A percentile compares a stretch with the other conserved stretches of the same genome.
These are phyloP conservation scores for Neopestalotiopsis rosae DNA, from an alignment of 2,329 filamentous ascomycete genomes.

Conservation along the genomic window DNA sequence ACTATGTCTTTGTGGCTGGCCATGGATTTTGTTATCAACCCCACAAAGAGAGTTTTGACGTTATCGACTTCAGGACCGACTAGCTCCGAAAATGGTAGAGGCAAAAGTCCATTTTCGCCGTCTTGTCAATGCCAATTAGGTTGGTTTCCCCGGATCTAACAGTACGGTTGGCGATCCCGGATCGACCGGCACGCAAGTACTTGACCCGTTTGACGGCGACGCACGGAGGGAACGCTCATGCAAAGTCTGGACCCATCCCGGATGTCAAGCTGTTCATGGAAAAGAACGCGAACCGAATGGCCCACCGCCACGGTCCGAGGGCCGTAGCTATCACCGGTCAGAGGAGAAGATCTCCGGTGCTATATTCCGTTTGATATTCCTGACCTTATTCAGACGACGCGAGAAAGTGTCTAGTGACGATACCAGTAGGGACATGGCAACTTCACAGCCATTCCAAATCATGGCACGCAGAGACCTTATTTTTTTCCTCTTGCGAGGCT, in stretches of 20 bases:
- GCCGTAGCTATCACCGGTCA: neutral
- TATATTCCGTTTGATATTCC: neutral
- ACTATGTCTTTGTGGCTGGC: neutral
- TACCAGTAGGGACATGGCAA: neutral
- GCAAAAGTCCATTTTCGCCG: neutral
- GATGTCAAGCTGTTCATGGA: neutral
- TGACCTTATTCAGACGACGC: neutral
- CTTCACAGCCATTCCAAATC: neutral
- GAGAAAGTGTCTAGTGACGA: neutral
- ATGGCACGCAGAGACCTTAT: neutral
- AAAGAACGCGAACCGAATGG: neutral
- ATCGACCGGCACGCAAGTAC: constrained; percentile 3
- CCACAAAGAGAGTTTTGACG: constrained; percentile 11
- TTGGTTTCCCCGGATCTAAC: constrained; percentile 14
- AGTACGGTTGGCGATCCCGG: constrained; percentile 9
- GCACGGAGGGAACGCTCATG: neutral
- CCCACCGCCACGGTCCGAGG: neutral
- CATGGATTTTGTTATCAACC: constrained; percentile 1
- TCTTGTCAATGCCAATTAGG: neutral
- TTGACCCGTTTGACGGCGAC: neutral
- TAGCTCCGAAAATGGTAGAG: neutral
- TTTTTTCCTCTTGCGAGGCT: no score
- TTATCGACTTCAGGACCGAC: constrained; percentile 4
- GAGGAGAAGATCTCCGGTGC: neutral
- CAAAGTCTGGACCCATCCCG: neutral